Evolutionary conservation across 1,284 basidiomycete genomes (phyloP).

Genomic region (Uromyces viciae-fabae): DNA sequence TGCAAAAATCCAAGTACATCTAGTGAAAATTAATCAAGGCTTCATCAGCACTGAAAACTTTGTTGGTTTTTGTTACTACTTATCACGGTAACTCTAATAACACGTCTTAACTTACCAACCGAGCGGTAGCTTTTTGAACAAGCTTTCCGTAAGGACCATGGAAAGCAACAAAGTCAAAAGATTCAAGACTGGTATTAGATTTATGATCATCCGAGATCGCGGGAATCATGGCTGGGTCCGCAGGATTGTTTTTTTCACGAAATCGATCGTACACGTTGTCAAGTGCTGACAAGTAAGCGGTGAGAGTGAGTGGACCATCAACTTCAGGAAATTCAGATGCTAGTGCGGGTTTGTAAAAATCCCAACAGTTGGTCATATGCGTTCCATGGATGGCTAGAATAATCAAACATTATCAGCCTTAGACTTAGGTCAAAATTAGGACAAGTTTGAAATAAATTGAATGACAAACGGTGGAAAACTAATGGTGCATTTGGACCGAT

Average conservation of each 20-base stretch:
- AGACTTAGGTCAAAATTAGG: background rate
- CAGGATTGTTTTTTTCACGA: constrained; percentile 78
- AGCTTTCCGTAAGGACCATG: constrained; percentile 89
- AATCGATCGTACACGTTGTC: constrained; percentile 84
- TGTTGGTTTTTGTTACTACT: too few relatives aligned
- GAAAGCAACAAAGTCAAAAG: constrained; percentile 58
- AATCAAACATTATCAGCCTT: background rate
- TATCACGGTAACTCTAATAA: too few relatives aligned
- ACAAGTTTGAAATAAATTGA: background rate
- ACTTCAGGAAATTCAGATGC: constrained; percentile 93
- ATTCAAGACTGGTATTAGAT: constrained; percentile 51
- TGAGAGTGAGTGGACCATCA: constrained; percentile 92
- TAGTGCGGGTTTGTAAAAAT: constrained; percentile 95
- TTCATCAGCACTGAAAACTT: too few relatives aligned
- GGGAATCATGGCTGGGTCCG: constrained; percentile 49
- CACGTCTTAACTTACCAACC: constrained; percentile 60
- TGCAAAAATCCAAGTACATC: constrained; percentile 85
- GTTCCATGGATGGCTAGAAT: constrained; percentile 82
- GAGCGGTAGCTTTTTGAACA: constrained; percentile 94
- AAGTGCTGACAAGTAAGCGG: constrained; percentile 88
- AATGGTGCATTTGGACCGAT: constrained; percentile 94
- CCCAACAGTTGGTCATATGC: constrained; percentile 96
- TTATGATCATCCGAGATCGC: constrained; percentile 35
- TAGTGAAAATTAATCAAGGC: too few relatives aligned
- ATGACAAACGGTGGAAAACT: constrained; percentile 83